Conservation (phyloP, 1,139 yeast species). For the Blastobotrys niveus region DNA sequence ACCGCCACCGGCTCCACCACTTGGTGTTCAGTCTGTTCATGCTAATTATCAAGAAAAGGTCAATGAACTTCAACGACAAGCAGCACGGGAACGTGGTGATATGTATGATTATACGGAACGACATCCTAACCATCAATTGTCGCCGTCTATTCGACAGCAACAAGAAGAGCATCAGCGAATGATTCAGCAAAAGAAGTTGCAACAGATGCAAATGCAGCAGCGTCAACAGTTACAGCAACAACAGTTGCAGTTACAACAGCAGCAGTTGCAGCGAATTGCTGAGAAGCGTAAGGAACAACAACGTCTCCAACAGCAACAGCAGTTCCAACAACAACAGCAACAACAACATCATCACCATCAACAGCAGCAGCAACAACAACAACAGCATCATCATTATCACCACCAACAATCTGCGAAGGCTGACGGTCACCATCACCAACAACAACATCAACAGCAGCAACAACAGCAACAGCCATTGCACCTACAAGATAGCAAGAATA, state of each 20-base stretch:
- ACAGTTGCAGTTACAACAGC: conserved; percentile 16
- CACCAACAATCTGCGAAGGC: conserved; percentile 19
- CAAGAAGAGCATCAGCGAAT: conserved; percentile 15
- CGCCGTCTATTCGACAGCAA: conserved; percentile 16
- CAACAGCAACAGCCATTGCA: conserved; percentile 18
- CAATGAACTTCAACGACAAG: conserved; percentile 17
- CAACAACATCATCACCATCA: conserved; percentile 12
- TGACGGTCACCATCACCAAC: no score
- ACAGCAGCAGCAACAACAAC: conserved; percentile 15
- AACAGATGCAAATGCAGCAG: conserved; percentile 18
- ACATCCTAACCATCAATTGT: conserved; percentile 16
- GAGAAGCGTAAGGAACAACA: conserved; percentile 16
- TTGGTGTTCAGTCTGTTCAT: conserved; percentile 35
- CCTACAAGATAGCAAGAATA: conserved; percentile 15
- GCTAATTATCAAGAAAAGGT: conserved; percentile 23
- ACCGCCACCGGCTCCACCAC: conserved; percentile 41
- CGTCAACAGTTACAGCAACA: conserved; percentile 17
- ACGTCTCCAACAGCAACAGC: conserved; percentile 20
- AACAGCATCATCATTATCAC: conserved; percentile 18
- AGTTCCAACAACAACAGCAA: conserved; percentile 17
- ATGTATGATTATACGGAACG: conserved; percentile 14
- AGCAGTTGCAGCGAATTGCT: conserved; percentile 15
- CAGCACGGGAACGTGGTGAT: conserved; percentile 20
- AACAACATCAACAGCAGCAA: conserved; percentile 18
- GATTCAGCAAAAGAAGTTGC: conserved; percentile 17